Conservation (phyloP, 176 grass and related monocot species). For the Aegilops bicornis region DNA sequence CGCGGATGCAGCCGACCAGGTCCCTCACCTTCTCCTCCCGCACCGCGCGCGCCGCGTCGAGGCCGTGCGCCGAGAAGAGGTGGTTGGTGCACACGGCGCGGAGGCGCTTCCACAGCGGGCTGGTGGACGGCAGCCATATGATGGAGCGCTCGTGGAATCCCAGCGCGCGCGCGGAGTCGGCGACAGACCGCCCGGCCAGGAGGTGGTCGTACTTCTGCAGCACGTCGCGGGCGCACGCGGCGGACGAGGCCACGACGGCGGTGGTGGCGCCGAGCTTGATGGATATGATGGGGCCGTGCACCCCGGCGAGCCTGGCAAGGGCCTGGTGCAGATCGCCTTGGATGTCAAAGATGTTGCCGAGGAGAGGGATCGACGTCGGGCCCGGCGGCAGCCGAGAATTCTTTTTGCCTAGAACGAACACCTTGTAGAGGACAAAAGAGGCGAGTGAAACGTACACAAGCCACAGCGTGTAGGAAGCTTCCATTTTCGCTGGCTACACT, state of each 20-base stretch:
- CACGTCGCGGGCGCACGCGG: conserved; percentile 45
- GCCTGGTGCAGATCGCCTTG: conserved; percentile 39
- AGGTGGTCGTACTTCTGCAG: conserved; percentile 50
- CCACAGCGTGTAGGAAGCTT: conserved; percentile 26
- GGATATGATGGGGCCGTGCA: conserved; percentile 50
- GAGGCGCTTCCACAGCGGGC: conserved; percentile 52
- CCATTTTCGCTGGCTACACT: conserved; percentile 15
- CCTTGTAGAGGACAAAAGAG: conserved; percentile 27
- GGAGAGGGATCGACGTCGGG: conserved; percentile 27
- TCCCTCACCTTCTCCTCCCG: conserved; percentile 37
- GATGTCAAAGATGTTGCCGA: conserved; percentile 55
- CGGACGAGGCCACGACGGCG: conserved; percentile 41
- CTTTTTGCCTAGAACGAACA: not conserved
- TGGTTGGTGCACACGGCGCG: conserved; percentile 37
- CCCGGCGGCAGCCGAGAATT: conserved; percentile 33
- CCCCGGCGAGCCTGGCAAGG: conserved; percentile 38
- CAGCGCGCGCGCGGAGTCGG: conserved; percentile 39
- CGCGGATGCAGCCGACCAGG: conserved; percentile 33
- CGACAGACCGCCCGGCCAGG: conserved; percentile 31
- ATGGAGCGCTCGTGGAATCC: conserved; percentile 39
- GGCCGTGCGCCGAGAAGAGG: conserved; percentile 45
- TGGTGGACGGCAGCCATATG: conserved; percentile 37
- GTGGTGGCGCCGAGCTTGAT: conserved; percentile 40
- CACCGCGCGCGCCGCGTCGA: conserved; percentile 29
- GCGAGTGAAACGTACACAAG: conserved; percentile 35